Percentiles rank a stretch among this genome's conserved stretches.
phyloP scores from a whole-genome alignment of 2,329 filamentous ascomycete genomes.

The Stagonosporopsis cucurbitacearum region DNA sequence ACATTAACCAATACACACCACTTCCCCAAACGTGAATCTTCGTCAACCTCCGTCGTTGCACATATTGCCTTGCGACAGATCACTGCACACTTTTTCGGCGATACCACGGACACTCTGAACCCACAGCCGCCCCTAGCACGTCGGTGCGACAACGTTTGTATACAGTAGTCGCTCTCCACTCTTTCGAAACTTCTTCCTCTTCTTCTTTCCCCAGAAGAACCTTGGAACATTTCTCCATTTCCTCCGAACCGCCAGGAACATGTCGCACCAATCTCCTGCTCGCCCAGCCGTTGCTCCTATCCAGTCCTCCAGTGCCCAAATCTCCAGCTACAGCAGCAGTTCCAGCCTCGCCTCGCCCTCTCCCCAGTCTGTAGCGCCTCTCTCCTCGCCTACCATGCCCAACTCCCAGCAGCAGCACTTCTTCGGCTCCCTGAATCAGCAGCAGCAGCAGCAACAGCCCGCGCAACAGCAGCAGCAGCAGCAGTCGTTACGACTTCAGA shows the following conservation, averaged over 20 bases:
- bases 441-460: constrained; percentile 44
- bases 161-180: constrained; percentile 12
- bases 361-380: constrained; percentile 41
- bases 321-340: constrained; percentile 52
- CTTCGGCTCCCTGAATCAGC: constrained; percentile 27
- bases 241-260: constrained; percentile 19
- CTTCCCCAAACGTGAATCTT: neutral
- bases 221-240: too few species aligned
- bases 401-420: constrained; percentile 9
- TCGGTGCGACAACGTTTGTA: constrained; percentile 6
- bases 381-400: constrained; percentile 42
- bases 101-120: constrained; percentile 10
- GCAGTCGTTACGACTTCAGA: constrained; percentile 38
- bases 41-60: constrained; percentile 2
- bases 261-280: constrained; percentile 28
- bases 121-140: constrained; percentile 14
- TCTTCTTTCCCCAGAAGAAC: constrained; percentile 14
- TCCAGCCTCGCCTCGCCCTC: constrained; percentile 48
- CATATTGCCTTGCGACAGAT: neutral
- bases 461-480: constrained; percentile 39
- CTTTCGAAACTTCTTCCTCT: constrained; percentile 16
- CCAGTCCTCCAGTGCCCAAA: constrained; percentile 39
- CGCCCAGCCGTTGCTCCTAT: constrained; percentile 47
- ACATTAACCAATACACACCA: constrained; percentile 4
- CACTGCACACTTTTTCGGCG: constrained; percentile 8